Evolutionary conservation across 78 protist genomes (phyloP).

Genomic region (Neovahlkampfia damariscottae): DNA sequence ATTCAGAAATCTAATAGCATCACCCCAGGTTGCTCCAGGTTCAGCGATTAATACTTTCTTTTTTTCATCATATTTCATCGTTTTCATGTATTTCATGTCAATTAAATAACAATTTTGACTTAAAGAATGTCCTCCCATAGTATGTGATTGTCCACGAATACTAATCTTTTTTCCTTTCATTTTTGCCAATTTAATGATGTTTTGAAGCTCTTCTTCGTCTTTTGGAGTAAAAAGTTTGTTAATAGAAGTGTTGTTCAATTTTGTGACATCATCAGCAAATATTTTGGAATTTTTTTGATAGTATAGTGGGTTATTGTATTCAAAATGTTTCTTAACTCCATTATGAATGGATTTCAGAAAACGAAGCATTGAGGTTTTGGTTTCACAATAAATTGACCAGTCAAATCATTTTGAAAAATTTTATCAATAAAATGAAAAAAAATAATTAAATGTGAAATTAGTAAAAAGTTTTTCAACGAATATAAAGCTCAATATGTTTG

Average conservation of each 20-base stretch:
- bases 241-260: conserved; percentile 13
- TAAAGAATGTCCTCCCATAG: conserved; percentile 41
- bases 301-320: no score
- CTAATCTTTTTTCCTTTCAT: not conserved
- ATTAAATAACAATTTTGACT: conserved; percentile 10
- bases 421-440: no score
- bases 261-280: conserved; percentile 28
- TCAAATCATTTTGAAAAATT: no score
- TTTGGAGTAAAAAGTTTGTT: conserved; percentile 7
- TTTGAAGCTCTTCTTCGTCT: conserved; percentile 8
- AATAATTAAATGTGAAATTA: no score
- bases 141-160: conserved; percentile 27
- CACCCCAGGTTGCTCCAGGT: conserved; percentile 35
- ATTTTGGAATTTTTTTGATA: no score
- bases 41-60: not conserved
- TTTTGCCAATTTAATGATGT: not conserved
- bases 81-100: conserved; percentile 5
- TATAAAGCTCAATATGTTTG: no score
- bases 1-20: conserved; percentile 25
- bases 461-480: no score
- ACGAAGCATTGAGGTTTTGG: no score
- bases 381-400: no score
- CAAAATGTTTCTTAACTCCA: no score
- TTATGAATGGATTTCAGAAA: no score
- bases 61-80: not conserved